Evolutionary conservation across 768 basidiomycete species (phyloP), one percentile per base, ranked within the genome.

Genomic region (Tulasnella calospora): DNA sequence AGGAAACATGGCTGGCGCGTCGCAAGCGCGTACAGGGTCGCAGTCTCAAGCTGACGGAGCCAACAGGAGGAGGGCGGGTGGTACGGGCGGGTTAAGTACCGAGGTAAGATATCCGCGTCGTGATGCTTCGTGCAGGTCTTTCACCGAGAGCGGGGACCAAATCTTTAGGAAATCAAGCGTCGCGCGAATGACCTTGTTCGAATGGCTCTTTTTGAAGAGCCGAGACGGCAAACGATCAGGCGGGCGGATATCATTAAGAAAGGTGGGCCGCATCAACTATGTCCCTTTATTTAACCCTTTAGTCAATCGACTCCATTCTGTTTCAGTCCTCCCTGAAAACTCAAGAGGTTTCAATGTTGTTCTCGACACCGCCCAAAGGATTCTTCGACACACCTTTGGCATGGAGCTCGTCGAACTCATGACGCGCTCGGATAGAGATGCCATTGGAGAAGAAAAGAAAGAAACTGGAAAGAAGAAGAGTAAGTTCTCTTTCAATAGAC

Each of bases 241-340:
- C 87, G 94, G 55, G 92, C 95, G n/a, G 95, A 97, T 55, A 93
- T 96, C 73, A 90, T 88, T 51, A 96, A 95, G 85, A 93, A 93
- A 87, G 90, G 96, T 91, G 17, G 12, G 33, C 5, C 13, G 2
- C 6, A 67, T 17, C 51, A 19, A 1, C 21, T 21, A 79, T 79
- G 80, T 78, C 33, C 38, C 23, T 40, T 23, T 57, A 27, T 27
- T 5, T 27, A 35, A 5, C 44, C 30, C 33, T 51, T 47, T 2
- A 40, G 15, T 23, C 12, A n/a, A 70, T n/a, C 6, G 75, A 15
- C 40, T 38, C 33, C 15, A 47, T 55, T 17, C 17, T 1, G 27
- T 36, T 44, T 3, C 78, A 89, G 89, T 90, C 0, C 83, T 90
- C 36, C 87, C 87, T 2, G 84, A 86, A 19, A 81, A 85, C 51